A percentile compares a stretch with the other conserved stretches of the same genome.
phyloP scores from a whole-genome alignment of 345 rosid species.

The Gossypium australe region DNA sequence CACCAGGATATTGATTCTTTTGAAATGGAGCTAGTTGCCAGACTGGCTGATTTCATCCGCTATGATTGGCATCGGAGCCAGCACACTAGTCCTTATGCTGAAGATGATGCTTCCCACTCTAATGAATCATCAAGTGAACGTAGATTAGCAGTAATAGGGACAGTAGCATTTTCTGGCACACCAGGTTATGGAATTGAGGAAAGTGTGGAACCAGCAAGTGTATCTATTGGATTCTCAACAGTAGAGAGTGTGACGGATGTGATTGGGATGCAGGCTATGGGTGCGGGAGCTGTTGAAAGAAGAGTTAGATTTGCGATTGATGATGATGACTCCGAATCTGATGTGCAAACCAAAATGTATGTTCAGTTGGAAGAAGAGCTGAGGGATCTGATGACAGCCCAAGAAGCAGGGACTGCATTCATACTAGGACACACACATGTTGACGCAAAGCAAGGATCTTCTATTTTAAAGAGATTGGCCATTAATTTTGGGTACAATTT shows the following conservation, averaged over 20 bases:
- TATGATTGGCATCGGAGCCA: slow-evolving; percentile 57
- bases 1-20: slow-evolving; percentile 90
- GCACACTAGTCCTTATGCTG: slow-evolving; percentile 7
- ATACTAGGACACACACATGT: slow-evolving; percentile 92
- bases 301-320: slow-evolving; percentile 71
- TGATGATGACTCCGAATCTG: slow-evolving; percentile 41
- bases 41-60: slow-evolving; percentile 66
- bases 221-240: slow-evolving; percentile 59
- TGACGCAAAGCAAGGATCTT: slow-evolving; percentile 85
- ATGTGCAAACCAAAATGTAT: slow-evolving; percentile 22
- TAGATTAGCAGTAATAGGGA: slow-evolving; percentile 73
- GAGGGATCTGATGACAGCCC: slow-evolving; percentile 56
- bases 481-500: slow-evolving; percentile 80
- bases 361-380: slow-evolving; percentile 54
- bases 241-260: slow-evolving; percentile 63
- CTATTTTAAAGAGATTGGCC: slow-evolving; percentile 65
- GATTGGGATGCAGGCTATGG: slow-evolving; percentile 53
- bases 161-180: slow-evolving; percentile 28
- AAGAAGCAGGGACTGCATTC: slow-evolving; percentile 80
- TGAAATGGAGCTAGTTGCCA: slow-evolving; percentile 63
- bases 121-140: slow-evolving; percentile 62
- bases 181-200: slow-evolving; percentile 61
- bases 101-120: slow-evolving; percentile 36
- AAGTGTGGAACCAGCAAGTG: slow-evolving; percentile 59
- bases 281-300: slow-evolving; percentile 18